Evolutionary conservation across 345 rosid genomes (phyloP), one percentile per base, ranked within the genome.

Genomic region (Raphanus sativus): DNA sequence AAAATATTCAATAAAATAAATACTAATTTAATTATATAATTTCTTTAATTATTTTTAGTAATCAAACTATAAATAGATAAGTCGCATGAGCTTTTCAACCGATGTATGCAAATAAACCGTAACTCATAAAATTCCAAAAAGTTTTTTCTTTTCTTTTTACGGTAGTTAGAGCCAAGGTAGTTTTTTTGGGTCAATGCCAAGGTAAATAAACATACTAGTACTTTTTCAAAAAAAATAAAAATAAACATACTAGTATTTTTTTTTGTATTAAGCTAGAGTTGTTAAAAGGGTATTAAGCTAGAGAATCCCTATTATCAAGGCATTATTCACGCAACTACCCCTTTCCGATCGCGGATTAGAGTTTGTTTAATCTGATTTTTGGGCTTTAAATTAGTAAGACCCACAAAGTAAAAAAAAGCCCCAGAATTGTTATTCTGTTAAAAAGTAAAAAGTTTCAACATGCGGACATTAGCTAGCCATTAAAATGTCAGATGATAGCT

Each of bases 371-470:
- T 29, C 60, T 21, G 11, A 61, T 21, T 21, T 59, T 55, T 8
- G 68, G 74, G 38, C 52, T 68, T 59, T 52, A 1, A 16, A n/a
- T 24, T 33, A 4, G 13, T 36, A 60, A 69, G 8, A 69, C 65
- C 64, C 65, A 76, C 16, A 62, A 36, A 69, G 38, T 13, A 3
- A 42, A 11, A 75, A 48, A 48, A 76, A 76, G 69, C 63, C 75
- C 65, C 48, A 76, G 16, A 33, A 25, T 4, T 50, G 56, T 15
- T 13, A 33, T 69, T 59, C 24, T 10, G 62, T 16, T 12, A 38
- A 50, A 1, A 36, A 26, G 34, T 70, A 38, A 64, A 63, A 29
- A 29, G 30, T 26, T 52, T 52, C 13, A 70, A 34, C 26, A 34
- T 55, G 67, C 52, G 38, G 69, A 42, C 74, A 69, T 28, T 65